A percentile compares a stretch with the other conserved stretches of the same genome.
Conservation (phyloP, 768 basidiomycete species). For the Goffeauzyma gilvescens region DNA sequence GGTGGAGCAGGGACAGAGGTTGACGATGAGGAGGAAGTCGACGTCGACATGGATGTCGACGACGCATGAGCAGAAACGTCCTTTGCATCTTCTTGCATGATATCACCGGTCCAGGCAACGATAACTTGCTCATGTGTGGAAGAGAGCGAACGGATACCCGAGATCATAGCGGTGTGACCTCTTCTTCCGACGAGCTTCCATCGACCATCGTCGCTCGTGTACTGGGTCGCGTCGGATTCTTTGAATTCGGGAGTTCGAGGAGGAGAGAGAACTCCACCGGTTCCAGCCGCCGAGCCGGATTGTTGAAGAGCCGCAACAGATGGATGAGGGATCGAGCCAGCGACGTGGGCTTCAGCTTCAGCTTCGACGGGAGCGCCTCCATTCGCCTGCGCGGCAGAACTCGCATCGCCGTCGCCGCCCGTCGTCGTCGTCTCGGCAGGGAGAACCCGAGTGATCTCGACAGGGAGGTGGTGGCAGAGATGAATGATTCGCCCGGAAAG, state of each 20-base stretch:
- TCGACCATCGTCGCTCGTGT: conserved; percentile 23
- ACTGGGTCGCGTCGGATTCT: conserved; percentile 35
- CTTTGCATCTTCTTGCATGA: conserved; percentile 38
- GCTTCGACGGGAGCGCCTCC: no score
- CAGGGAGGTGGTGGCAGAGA: conserved; percentile 73
- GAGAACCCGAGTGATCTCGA: conserved; percentile 41
- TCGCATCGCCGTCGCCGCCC: conserved; percentile 3
- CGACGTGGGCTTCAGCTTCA: no score
- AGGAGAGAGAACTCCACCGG: conserved; percentile 39
- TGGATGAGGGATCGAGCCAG: no score
- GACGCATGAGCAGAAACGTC: conserved; percentile 31
- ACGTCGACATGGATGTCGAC: conserved; percentile 9
- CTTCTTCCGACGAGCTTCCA: conserved; percentile 68
- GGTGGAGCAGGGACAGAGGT: not conserved
- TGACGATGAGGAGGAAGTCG: conserved; percentile 10
- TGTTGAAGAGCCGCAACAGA: no score
- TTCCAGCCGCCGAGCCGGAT: conserved; percentile 11
- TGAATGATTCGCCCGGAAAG: conserved; percentile 81
- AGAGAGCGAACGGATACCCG: conserved; percentile 68
- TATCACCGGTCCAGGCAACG: conserved; percentile 85
- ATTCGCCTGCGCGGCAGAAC: not conserved
- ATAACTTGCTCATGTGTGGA: conserved; percentile 74
- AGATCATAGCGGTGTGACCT: conserved; percentile 88
- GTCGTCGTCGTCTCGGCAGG: conserved; percentile 9
- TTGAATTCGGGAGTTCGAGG: conserved; percentile 58